Conservation (phyloP, 2,329 filamentous ascomycete genomes). For the Aspergillus piperis region DNA sequence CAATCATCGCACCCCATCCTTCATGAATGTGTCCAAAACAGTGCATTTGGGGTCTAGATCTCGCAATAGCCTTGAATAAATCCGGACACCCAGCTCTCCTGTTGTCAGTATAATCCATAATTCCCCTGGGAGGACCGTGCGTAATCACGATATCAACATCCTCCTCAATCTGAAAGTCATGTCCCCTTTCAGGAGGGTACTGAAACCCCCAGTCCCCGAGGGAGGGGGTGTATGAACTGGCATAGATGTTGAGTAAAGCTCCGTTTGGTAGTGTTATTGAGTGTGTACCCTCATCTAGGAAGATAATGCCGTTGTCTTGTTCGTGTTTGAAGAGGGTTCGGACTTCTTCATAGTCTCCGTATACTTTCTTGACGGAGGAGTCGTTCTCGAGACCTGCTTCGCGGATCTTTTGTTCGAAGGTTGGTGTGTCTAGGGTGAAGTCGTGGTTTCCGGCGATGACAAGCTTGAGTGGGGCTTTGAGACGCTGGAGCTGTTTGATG, state of each 20-base stretch:
- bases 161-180: constrained; percentile 37
- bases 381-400: constrained; percentile 30
- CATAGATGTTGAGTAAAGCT: constrained; percentile 52
- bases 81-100: constrained; percentile 34
- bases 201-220: constrained; percentile 54
- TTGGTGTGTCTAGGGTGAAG: constrained; percentile 42
- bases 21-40: constrained; percentile 50
- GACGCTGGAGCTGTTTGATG: constrained; percentile 44
- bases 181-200: constrained; percentile 43
- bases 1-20: constrained; percentile 58
- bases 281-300: constrained; percentile 56
- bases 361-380: constrained; percentile 34
- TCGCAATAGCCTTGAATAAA: constrained; percentile 36
- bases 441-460: constrained; percentile 61
- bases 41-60: constrained; percentile 37
- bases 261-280: constrained; percentile 54
- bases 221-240: constrained; percentile 56
- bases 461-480: constrained; percentile 56
- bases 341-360: constrained; percentile 44
- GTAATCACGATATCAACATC: constrained; percentile 54
- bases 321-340: constrained; percentile 44
- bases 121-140: constrained; percentile 56
- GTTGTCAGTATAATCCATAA: constrained; percentile 49
- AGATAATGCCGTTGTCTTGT: constrained; percentile 44
- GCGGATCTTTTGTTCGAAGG: constrained; percentile 39